Evolutionary conservation across 805 yeast species (phyloP).

Genomic region (Ogataea methylovora): DNA sequence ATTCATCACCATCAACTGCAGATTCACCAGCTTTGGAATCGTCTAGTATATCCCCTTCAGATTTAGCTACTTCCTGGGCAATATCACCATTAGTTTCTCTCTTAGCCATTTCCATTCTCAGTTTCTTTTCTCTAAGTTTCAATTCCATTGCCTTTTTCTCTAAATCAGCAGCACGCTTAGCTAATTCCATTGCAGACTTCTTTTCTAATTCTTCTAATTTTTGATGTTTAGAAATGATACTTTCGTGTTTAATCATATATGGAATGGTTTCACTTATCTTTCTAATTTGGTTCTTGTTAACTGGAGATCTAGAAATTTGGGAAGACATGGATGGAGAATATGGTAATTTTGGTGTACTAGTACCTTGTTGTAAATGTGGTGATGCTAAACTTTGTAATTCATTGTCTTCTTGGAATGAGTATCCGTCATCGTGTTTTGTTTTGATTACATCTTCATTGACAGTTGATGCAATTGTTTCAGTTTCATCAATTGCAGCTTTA

Average conservation of each 20-base stretch:
- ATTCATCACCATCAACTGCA: no score
- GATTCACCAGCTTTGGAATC: no score
- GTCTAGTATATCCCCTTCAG: no score
- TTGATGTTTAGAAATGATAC: slow-evolving; percentile 65
- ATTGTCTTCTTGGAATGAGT: slow-evolving; percentile 17
- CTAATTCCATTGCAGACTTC: slow-evolving; percentile 66
- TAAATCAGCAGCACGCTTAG: slow-evolving; percentile 65
- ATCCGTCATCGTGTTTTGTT: slow-evolving; percentile 10
- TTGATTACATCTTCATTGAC: slow-evolving; percentile 9
- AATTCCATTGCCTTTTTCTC: slow-evolving; percentile 70
- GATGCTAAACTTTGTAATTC: slow-evolving; percentile 9
- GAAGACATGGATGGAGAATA: slow-evolving; percentile 16
- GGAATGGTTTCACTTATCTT: slow-evolving; percentile 81
- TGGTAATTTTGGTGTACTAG: slow-evolving; percentile 11
- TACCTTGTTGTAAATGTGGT: background rate
- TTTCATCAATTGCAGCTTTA: slow-evolving; percentile 8
- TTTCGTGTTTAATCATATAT: slow-evolving; percentile 73
- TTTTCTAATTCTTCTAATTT: slow-evolving; percentile 75
- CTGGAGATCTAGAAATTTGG: slow-evolving; percentile 18
- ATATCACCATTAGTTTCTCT: no score
- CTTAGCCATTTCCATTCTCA: slow-evolving; percentile 32
- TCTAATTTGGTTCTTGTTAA: slow-evolving; percentile 56
- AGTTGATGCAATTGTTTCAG: slow-evolving; percentile 2
- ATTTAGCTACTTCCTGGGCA: no score
- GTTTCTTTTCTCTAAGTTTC: slow-evolving; percentile 54